These are phyloP conservation scores for Yamadazyma taylorii DNA, from an alignment of 1,139 yeast genomes.

Conservation along the genomic window DNA sequence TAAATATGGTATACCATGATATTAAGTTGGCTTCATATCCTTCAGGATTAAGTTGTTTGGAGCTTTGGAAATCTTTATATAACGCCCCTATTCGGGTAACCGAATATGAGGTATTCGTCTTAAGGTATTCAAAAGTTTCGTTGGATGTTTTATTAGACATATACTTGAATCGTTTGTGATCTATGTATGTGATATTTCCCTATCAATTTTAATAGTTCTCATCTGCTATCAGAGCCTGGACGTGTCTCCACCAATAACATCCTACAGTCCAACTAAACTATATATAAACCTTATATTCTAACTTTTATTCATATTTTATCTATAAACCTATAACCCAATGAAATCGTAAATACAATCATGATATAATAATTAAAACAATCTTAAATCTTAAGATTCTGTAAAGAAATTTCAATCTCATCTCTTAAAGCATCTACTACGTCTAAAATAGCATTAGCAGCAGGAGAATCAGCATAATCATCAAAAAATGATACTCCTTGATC, in stretches of 20 bases:
- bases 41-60: conserved; percentile 57
- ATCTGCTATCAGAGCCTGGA: too few species aligned
- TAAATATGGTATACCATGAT: conserved; percentile 53
- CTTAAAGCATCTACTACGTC: conserved; percentile 72
- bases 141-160: background rate
- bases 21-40: conserved; percentile 70
- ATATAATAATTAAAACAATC: background rate
- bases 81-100: conserved; percentile 56
- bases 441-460: conserved; percentile 84
- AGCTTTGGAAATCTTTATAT: conserved; percentile 57
- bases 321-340: conserved; percentile 1
- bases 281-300: too few species aligned
- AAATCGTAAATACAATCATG: background rate
- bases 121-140: conserved; percentile 6
- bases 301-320: background rate
- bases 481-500: conserved; percentile 87
- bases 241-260: too few species aligned
- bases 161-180: background rate
- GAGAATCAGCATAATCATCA: conserved; percentile 85
- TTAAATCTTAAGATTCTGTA: conserved; percentile 18
- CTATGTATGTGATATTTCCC: background rate
- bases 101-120: conserved; percentile 11
- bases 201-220: too few species aligned
- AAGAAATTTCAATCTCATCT: conserved; percentile 39
- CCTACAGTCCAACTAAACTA: too few species aligned